Percentiles rank a stretch among this genome's conserved stretches.
These are phyloP conservation scores for Taphrina betulina DNA, from an alignment of 1,139 yeast genomes.

Conservation along the genomic window DNA sequence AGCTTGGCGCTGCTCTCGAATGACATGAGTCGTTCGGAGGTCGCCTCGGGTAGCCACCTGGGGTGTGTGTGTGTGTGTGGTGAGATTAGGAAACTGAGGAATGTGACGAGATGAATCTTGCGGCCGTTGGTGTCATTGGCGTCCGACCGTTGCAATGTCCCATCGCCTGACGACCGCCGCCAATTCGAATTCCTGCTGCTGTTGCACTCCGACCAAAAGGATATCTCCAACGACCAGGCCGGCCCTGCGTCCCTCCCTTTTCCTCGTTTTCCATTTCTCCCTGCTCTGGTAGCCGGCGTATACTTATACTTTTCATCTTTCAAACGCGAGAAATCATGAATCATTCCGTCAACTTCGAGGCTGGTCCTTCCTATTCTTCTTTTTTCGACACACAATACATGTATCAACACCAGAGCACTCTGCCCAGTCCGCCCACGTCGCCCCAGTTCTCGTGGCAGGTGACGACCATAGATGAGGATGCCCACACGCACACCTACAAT, in stretches of 20 bases:
- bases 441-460: slow-evolving; percentile 31
- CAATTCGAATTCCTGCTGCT: too few relatives aligned
- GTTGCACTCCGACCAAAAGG: too few relatives aligned
- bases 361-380: slow-evolving; percentile 16
- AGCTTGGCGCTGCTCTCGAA: too few relatives aligned
- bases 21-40: too few relatives aligned
- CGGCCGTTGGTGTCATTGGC: too few relatives aligned
- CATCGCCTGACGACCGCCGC: too few relatives aligned
- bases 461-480: slow-evolving; percentile 29
- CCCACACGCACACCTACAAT: slow-evolving; percentile 19
- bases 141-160: too few relatives aligned
- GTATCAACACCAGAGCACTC: slow-evolving; percentile 23
- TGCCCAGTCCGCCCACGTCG: slow-evolving; percentile 26
- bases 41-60: too few relatives aligned
- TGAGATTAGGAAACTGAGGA: too few relatives aligned
- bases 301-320: too few relatives aligned
- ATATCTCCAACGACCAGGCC: slow-evolving; percentile 17
- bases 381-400: slow-evolving; percentile 27
- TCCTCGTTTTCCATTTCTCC: slow-evolving; percentile 1
- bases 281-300: slow-evolving; percentile 33
- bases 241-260: slow-evolving; percentile 7
- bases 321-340: neutral
- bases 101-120: too few relatives aligned
- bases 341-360: slow-evolving; percentile 8
- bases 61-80: too few relatives aligned